Conservation (phyloP, 208 protist genomes). For the Trypanosoma theileri region DNA sequence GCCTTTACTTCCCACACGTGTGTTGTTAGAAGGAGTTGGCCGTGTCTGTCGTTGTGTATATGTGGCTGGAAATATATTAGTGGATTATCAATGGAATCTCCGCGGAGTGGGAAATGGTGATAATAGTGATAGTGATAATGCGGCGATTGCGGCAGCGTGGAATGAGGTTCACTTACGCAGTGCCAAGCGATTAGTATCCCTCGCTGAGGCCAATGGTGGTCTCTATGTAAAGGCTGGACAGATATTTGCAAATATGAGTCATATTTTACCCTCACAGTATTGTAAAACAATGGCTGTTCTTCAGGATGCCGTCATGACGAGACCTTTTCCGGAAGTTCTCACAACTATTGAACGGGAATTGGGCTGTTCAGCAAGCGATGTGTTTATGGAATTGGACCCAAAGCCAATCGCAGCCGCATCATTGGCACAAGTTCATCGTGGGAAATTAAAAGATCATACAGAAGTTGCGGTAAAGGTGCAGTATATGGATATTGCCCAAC, state of each 20-base stretch:
- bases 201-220: slow-evolving; percentile 87
- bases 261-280: slow-evolving; percentile 92
- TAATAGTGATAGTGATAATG: background rate
- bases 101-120: slow-evolving; percentile 24
- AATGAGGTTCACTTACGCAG: slow-evolving; percentile 74
- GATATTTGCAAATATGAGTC: slow-evolving; percentile 92
- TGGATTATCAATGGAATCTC: slow-evolving; percentile 74
- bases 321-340: slow-evolving; percentile 75
- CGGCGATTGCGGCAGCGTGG: slow-evolving; percentile 55
- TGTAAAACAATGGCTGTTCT: slow-evolving; percentile 73
- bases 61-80: slow-evolving; percentile 59
- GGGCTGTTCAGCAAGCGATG: slow-evolving; percentile 38
- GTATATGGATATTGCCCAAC: slow-evolving; percentile 85
- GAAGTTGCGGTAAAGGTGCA: slow-evolving; percentile 96
- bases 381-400: slow-evolving; percentile 71
- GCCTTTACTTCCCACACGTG: slow-evolving; percentile 59
- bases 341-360: slow-evolving; percentile 78
- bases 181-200: slow-evolving; percentile 66
- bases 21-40: slow-evolving; percentile 79
- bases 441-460: slow-evolving; percentile 26
- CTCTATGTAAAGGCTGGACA: slow-evolving; percentile 96
- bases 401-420: slow-evolving; percentile 85
- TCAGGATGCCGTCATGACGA: slow-evolving; percentile 77
- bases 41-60: slow-evolving; percentile 75
- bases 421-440: slow-evolving; percentile 89